Evolutionary conservation across 768 basidiomycete genomes (phyloP), one percentile per base, ranked within the genome.

Genomic region (Boletus subcaerulescens): DNA sequence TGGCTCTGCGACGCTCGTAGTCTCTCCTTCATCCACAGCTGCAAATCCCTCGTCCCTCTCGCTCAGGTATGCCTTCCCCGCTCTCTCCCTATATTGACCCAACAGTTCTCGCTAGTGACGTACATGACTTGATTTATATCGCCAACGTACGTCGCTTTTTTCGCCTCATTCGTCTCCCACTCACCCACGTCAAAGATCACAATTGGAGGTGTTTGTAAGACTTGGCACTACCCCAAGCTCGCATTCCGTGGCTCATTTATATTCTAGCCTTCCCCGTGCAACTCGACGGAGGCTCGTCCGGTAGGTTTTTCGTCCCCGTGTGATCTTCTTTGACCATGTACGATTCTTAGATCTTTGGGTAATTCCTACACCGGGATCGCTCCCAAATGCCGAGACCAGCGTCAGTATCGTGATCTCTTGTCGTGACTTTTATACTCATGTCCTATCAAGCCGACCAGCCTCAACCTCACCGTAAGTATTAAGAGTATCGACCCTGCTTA

Each of bases 71-170:
- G 47, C 24, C 18, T 29, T 17, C 24, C 24, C 26, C 12, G 11
- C 42, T 32, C 36, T 14, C 20, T 5, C 1, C 4, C 11, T 5
- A 24, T 9, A 10, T n/a, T 29, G 5, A 26, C 45, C 55, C 59
- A 65, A 65, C 70, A 54, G 47, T 48, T 15, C 48, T 48, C 52
- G 54, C 24, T 55, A 92, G 89, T 63, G 82, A 87, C 58, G 80
- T 84, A 26, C 80, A 85, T 57, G 91, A 93, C 72, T 66, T 93
- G 69, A 77, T 93, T 55, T 93, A 93, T 61, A 79, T 91, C 53
- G 80, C 84, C 52, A 85, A 92, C 65, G 89, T 89, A 62, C 71
- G 86, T 73, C 9, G 18, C 11, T n/a, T 0, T 3, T 35, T 41
- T 43, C 14, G 15, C 2, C 20, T 14, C 17, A 4, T 0, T 13